phyloP scores from a whole-genome alignment of 352 stramenopile species.

The Globisporangium recalcitrans region DNA sequence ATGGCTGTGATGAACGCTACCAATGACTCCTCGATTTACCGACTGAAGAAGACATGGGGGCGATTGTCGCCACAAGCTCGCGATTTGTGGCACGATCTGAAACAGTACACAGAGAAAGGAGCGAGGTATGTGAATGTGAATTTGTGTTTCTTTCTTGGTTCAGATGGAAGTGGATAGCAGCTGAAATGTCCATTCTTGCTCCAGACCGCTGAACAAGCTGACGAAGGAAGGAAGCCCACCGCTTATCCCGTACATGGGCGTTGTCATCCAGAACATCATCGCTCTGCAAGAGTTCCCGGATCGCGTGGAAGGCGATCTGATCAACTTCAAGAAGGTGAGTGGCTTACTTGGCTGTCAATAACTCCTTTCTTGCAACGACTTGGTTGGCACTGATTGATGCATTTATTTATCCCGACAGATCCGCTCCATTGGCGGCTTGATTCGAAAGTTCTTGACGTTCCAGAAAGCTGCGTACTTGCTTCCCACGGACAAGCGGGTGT shows the following conservation, averaged over 20 bases:
- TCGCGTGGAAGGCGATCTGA: constrained; percentile 61
- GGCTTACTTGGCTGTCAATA: not conserved
- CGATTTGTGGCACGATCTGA: constrained; percentile 80
- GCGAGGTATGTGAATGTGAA: constrained; percentile 27
- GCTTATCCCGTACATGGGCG: constrained; percentile 77
- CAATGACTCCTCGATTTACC: constrained; percentile 84
- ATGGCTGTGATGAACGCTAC: constrained; percentile 89
- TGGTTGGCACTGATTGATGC: not conserved
- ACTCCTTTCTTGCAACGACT: too few relatives aligned
- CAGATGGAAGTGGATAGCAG: not conserved
- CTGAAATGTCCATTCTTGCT: constrained; percentile 2
- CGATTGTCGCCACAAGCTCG: constrained; percentile 58
- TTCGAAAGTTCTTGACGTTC: constrained; percentile 53
- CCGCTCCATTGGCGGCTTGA: constrained; percentile 56
- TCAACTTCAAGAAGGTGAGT: constrained; percentile 85
- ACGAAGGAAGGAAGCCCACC: constrained; percentile 66
- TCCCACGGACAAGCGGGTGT: constrained; percentile 66
- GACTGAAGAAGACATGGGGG: constrained; percentile 84
- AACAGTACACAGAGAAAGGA: constrained; percentile 79
- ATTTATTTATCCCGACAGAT: constrained; percentile 29
- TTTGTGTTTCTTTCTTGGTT: not conserved
- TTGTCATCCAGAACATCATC: constrained; percentile 85
- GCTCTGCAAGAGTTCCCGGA: constrained; percentile 81
- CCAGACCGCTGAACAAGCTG: constrained; percentile 65
- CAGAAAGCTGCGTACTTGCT: constrained; percentile 80